phyloP scores from a whole-genome alignment of 2,329 filamentous ascomycete species.

The Emergomyces pasteurianus region DNA sequence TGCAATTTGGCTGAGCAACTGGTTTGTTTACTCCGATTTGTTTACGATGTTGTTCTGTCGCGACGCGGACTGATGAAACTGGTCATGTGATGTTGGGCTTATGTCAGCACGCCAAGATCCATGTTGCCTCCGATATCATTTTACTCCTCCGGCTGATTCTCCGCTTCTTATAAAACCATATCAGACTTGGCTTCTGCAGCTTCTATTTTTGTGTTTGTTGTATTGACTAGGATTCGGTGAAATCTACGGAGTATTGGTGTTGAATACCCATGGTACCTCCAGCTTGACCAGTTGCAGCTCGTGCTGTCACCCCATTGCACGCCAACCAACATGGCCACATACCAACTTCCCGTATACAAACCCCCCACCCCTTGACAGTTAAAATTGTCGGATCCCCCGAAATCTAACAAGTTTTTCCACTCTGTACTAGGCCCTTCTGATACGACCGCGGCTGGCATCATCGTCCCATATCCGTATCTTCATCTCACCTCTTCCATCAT shows the following conservation, averaged over 20 bases:
- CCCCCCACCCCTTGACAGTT: conserved; percentile 5
- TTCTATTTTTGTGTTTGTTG: not conserved
- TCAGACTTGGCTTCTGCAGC: not conserved
- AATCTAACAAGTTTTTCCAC: not conserved
- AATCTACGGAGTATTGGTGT: not conserved
- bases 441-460: not conserved
- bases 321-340: conserved; percentile 6
- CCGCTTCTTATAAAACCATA: not conserved
- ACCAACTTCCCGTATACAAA: not conserved
- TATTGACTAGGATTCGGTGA: not conserved
- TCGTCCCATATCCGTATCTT: conserved; percentile 14
- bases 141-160: not conserved
- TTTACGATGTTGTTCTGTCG: not conserved
- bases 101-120: not conserved
- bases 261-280: conserved; percentile 7
- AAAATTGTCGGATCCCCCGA: not conserved
- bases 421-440: not conserved
- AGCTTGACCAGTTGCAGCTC: conserved; percentile 6
- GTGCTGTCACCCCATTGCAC: conserved; percentile 5
- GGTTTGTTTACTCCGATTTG: not conserved
- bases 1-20: not conserved
- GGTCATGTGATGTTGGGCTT: not conserved
- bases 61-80: not conserved
- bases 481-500: conserved; percentile 11
- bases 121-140: not conserved